Evolutionary conservation across 495 filamentous ascomycete genomes (phyloP).

Genomic region (Penicillium cosmopolitanum): DNA sequence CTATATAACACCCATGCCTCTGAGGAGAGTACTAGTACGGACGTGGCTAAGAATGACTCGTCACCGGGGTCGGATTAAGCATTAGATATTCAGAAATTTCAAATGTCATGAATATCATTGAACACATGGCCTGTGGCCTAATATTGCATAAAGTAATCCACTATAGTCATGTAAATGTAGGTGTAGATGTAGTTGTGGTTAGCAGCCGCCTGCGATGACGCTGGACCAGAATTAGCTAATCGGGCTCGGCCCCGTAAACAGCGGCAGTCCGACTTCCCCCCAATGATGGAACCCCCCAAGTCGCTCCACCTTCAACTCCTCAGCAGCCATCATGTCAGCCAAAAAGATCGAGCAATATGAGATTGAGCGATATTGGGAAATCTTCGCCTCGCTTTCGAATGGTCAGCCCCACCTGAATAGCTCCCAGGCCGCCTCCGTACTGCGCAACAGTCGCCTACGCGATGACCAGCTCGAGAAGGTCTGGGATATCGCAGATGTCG

Average conservation of each 20-base stretch:
- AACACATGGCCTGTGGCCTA: no score
- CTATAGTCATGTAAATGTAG: no score
- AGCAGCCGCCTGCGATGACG: constrained; percentile 58
- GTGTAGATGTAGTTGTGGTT: no score
- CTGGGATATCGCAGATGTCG: constrained; percentile 97
- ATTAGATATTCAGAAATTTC: no score
- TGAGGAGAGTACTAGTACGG: no score
- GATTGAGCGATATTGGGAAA: constrained; percentile 99
- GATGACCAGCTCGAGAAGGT: constrained; percentile 96
- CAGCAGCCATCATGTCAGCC: constrained; percentile 60
- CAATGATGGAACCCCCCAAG: constrained; percentile 1
- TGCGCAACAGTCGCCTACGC: constrained; percentile 91
- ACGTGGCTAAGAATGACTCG: no score
- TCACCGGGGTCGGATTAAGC: no score
- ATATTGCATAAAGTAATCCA: no score
- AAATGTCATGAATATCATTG: no score
- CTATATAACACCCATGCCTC: no score
- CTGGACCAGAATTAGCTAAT: not conserved
- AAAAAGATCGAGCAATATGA: constrained; percentile 93
- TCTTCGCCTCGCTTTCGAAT: constrained; percentile 81
- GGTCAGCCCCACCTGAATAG: constrained; percentile 86
- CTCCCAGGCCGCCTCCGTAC: constrained; percentile 87
- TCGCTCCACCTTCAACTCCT: constrained; percentile 18
- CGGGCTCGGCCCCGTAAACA: constrained; percentile 3
- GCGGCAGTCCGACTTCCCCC: constrained; percentile 8